These are phyloP conservation scores for Sporopachydermia cereana DNA, from an alignment of 1,139 yeast genomes.

Conservation along the genomic window DNA sequence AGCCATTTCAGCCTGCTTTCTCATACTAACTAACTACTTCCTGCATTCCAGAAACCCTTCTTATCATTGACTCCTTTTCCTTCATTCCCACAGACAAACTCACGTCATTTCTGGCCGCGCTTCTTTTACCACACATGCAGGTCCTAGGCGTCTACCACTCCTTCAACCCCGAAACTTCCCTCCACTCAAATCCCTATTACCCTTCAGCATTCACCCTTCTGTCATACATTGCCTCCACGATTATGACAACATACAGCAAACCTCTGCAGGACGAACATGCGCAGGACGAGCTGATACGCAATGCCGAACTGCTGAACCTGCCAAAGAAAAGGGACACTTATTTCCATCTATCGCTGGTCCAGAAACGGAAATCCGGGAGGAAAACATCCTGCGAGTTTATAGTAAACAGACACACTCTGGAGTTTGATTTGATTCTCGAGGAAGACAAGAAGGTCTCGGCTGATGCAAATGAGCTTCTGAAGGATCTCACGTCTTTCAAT, in stretches of 20 bases:
- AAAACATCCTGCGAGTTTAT: conserved; percentile 45
- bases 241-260: conserved; percentile 45
- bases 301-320: conserved; percentile 28
- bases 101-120: conserved; percentile 39
- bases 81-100: conserved; percentile 38
- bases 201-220: conserved; percentile 43
- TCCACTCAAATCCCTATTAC: conserved; percentile 25
- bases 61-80: conserved; percentile 62
- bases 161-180: conserved; percentile 29
- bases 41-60: conserved; percentile 22
- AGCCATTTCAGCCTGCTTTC: no score
- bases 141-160: conserved; percentile 54
- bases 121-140: conserved; percentile 43
- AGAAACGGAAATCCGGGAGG: conserved; percentile 78
- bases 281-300: conserved; percentile 27
- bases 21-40: conserved; percentile 10
- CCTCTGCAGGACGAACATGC: conserved; percentile 36
- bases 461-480: conserved; percentile 36
- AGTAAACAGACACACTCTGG: conserved; percentile 42
- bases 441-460: conserved; percentile 24
- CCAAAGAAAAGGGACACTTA: conserved; percentile 38
- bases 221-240: conserved; percentile 59
- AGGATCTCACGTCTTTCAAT: conserved; percentile 79
- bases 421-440: conserved; percentile 30
- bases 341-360: conserved; percentile 43